Percentiles rank a stretch among this genome's conserved stretches.
Conservation (phyloP, 139 green algal species). For the Chlorella ohadii region DNA sequence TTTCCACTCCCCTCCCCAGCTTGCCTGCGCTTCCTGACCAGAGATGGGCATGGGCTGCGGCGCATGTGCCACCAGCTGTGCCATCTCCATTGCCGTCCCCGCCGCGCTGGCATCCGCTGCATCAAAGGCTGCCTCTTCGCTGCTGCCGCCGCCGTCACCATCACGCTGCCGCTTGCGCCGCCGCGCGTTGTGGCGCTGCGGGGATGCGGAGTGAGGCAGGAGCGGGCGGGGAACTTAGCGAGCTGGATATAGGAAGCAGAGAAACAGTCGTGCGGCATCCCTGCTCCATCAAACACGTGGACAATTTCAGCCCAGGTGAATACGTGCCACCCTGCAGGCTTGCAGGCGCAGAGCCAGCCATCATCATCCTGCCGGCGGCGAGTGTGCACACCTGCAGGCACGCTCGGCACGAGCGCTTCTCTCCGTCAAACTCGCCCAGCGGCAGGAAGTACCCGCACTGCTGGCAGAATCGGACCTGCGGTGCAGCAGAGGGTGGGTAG, state of each 20-base stretch:
- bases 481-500: no score
- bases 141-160: background rate
- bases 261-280: no score
- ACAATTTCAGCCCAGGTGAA: no score
- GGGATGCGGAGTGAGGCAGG: no score
- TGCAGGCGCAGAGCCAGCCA: no score
- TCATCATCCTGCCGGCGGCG: no score
- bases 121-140: background rate
- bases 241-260: no score
- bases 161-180: constrained; percentile 39
- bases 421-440: constrained; percentile 87
- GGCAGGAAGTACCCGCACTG: constrained; percentile 93
- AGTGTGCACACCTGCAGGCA: constrained; percentile 58
- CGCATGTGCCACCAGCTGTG: background rate
- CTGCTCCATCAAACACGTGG: no score
- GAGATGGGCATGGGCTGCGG: background rate
- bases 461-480: constrained; percentile 84
- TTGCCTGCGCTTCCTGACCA: background rate
- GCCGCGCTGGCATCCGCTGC: background rate
- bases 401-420: constrained; percentile 82
- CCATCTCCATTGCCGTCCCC: constrained; percentile 6
- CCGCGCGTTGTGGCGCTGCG: constrained; percentile 44
- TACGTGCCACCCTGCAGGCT: no score
- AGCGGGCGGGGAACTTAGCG: no score
- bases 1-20: background rate